Conservation (phyloP, 768 basidiomycete species). For the Mycena albidolilacea region DNA sequence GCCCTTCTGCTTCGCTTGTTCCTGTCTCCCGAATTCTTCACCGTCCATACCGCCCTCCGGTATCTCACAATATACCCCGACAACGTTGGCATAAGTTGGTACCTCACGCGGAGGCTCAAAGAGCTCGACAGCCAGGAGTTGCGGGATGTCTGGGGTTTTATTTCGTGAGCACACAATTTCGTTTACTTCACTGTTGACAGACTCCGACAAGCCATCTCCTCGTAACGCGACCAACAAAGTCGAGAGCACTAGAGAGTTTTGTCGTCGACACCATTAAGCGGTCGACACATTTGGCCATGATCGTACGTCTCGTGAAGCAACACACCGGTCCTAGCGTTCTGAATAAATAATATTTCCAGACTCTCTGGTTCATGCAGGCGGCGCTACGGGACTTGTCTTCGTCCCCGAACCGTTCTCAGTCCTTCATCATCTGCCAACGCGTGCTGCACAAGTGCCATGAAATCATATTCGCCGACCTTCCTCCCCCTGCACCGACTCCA, state of each 20-base stretch:
- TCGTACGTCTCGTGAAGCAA: constrained; percentile 70
- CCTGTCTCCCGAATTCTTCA: constrained; percentile 93
- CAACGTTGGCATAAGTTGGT: constrained; percentile 94
- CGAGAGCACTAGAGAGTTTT: constrained; percentile 94
- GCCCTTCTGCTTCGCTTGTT: constrained; percentile 92
- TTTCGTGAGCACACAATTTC: constrained; percentile 70
- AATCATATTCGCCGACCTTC: constrained; percentile 94
- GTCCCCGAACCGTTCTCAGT: constrained; percentile 72
- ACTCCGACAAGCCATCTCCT: constrained; percentile 83
- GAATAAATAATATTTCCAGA: constrained; percentile 61
- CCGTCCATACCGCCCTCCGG: constrained; percentile 92
- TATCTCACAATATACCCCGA: constrained; percentile 88
- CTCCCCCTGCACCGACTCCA: constrained; percentile 74
- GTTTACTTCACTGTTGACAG: constrained; percentile 33
- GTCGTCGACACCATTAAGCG: constrained; percentile 90
- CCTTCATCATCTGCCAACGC: constrained; percentile 93
- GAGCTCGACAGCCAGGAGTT: constrained; percentile 79
- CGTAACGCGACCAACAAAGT: constrained; percentile 92
- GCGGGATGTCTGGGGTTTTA: constrained; percentile 90
- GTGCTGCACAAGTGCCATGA: constrained; percentile 93
- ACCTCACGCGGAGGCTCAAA: constrained; percentile 82
- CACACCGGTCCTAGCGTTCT: constrained; percentile 39
- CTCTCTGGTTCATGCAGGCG: constrained; percentile 99
- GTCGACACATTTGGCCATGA: constrained; percentile 95
- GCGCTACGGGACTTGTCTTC: constrained; percentile 85